Conservation (phyloP, 73 alveolate species). For the Paramecium biaurelia region DNA sequence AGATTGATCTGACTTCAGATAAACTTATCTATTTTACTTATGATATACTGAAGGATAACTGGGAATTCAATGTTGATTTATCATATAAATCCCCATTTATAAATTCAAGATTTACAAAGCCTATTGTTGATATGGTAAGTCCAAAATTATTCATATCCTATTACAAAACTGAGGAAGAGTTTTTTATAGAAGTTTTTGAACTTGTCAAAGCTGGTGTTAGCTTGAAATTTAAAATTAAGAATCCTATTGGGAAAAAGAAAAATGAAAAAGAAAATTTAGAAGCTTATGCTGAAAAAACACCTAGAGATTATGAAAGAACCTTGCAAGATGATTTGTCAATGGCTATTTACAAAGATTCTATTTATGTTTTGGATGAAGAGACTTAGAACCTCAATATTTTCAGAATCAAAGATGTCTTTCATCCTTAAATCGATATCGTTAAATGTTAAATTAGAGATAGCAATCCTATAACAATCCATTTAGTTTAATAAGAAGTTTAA, state of each 20-base stretch:
- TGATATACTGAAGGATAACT: slow-evolving; percentile 47
- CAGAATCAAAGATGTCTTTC: slow-evolving; percentile 26
- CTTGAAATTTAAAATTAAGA: slow-evolving; percentile 44
- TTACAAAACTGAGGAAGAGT: slow-evolving; percentile 16
- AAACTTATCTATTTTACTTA: slow-evolving; percentile 38
- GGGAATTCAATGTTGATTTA: slow-evolving; percentile 58
- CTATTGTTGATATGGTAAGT: slow-evolving; percentile 48
- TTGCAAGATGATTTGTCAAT: slow-evolving; percentile 59
- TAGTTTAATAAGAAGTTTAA: background rate
- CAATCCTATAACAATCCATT: background rate
- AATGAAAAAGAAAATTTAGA: slow-evolving; percentile 18
- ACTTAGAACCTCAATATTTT: background rate
- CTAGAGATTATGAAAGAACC: slow-evolving; percentile 40
- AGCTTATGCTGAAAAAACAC: background rate
- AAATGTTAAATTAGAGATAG: slow-evolving; percentile 10
- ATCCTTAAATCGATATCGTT: slow-evolving; percentile 48
- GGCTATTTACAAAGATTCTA: slow-evolving; percentile 43
- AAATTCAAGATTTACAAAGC: slow-evolving; percentile 51
- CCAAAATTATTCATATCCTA: slow-evolving; percentile 37
- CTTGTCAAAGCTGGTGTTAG: slow-evolving; percentile 59
- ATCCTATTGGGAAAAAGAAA: background rate
- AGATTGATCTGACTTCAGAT: slow-evolving; percentile 45
- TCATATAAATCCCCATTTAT: slow-evolving; percentile 54
- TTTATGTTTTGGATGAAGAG: slow-evolving; percentile 61
- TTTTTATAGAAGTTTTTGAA: slow-evolving; percentile 47